phyloP scores from a whole-genome alignment of 192 early-diverging fungal genomes.

The Umbelopsis vinacea region DNA sequence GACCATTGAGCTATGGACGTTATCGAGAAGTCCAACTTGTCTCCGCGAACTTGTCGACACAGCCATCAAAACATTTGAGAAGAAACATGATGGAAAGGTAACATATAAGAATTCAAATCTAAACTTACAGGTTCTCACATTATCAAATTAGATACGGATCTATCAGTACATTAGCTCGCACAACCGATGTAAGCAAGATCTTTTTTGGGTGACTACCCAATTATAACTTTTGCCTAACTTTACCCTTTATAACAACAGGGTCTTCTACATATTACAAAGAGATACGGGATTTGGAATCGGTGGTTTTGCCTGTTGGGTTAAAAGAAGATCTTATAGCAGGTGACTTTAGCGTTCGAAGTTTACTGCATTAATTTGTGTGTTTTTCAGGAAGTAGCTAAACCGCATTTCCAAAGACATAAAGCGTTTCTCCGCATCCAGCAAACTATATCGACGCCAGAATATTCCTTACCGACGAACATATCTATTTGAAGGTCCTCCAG shows the following conservation, averaged over 20 bases:
- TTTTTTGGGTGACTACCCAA: background rate
- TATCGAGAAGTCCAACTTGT: conserved; percentile 9
- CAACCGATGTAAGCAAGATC: background rate
- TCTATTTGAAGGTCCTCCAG: conserved; percentile 10
- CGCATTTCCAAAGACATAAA: background rate
- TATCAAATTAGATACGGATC: background rate
- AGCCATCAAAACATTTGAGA: background rate
- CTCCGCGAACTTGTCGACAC: background rate
- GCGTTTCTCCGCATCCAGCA: background rate
- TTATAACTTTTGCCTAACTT: background rate
- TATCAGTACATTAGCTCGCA: background rate
- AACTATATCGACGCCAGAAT: background rate
- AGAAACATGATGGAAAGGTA: conserved; percentile 1
- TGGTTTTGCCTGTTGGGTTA: conserved; percentile 12
- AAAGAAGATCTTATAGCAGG: conserved; percentile 3
- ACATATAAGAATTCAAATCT: background rate
- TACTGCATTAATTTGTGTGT: too few relatives aligned
- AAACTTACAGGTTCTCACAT: too few relatives aligned
- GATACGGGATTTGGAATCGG: background rate
- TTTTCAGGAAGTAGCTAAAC: background rate
- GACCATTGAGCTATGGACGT: background rate
- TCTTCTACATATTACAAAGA: background rate
- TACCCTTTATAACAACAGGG: background rate
- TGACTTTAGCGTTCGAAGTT: background rate
- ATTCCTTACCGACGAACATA: conserved; percentile 10